Conservation (phyloP, 2,329 filamentous ascomycete genomes). For the Sordariomycetes sp. region DNA sequence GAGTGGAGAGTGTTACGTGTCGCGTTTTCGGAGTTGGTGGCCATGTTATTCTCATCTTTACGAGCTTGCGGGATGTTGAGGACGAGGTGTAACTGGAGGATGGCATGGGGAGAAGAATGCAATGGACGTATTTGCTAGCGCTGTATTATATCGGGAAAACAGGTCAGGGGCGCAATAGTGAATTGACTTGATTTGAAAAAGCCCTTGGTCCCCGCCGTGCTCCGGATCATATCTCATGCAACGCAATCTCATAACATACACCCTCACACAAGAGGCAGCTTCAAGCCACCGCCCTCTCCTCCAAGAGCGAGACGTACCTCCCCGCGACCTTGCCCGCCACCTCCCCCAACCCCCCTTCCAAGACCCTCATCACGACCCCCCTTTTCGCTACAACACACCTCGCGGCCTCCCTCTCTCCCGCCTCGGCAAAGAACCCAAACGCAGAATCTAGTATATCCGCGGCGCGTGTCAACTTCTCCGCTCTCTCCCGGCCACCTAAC, state of each 20-base stretch:
- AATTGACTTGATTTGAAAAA: neutral
- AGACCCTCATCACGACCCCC: slow-evolving; percentile 58
- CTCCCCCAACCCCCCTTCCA: slow-evolving; percentile 31
- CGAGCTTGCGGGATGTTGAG: neutral
- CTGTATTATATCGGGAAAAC: neutral
- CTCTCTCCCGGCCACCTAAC: slow-evolving; percentile 27
- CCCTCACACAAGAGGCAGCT: neutral
- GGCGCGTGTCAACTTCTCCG: slow-evolving; percentile 44
- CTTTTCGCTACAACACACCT: slow-evolving; percentile 76
- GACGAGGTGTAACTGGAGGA: neutral
- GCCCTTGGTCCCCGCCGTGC: neutral
- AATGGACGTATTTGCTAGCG: neutral
- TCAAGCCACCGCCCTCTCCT: slow-evolving; percentile 7
- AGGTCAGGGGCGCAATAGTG: neutral
- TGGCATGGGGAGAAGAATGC: neutral
- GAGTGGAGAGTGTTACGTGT: neutral
- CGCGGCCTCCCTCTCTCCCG: slow-evolving; percentile 53
- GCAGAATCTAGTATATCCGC: slow-evolving; percentile 48
- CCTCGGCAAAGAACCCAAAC: slow-evolving; percentile 47
- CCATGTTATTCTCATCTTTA: neutral
- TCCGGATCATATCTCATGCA: neutral
- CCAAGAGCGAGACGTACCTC: slow-evolving; percentile 46
- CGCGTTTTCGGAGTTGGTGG: neutral
- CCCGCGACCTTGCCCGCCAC: slow-evolving; percentile 54
- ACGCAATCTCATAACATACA: neutral